Conservation (phyloP, 148 eudicot genomes). For the Fagopyrum tataricum region DNA sequence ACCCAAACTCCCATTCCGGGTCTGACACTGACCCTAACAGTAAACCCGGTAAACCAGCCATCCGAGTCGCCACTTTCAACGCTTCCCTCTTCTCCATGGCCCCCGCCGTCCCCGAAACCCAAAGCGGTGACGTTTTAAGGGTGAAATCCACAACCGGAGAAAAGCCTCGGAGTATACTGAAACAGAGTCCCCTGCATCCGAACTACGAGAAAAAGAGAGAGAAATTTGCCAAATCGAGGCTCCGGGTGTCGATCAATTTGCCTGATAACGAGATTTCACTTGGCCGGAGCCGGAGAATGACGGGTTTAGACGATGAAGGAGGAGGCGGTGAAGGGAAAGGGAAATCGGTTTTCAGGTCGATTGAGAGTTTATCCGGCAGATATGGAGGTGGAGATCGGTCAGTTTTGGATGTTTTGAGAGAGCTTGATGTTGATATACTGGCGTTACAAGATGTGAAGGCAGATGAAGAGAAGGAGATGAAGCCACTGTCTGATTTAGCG, state of each 20-base stretch:
- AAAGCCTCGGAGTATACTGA: slow-evolving; percentile 59
- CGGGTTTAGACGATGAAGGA: slow-evolving; percentile 2
- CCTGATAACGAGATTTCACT: slow-evolving; percentile 66
- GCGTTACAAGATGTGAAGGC: slow-evolving; percentile 93
- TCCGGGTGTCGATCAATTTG: slow-evolving; percentile 55
- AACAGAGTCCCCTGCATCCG: slow-evolving; percentile 66
- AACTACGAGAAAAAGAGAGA: slow-evolving; percentile 18
- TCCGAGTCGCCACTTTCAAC: slow-evolving; percentile 80
- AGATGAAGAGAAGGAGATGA: slow-evolving; percentile 80
- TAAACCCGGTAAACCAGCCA: neutral
- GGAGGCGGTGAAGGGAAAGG: neutral
- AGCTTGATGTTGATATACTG: slow-evolving; percentile 71
- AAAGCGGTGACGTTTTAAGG: neutral
- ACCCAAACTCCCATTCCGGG: neutral
- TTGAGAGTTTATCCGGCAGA: slow-evolving; percentile 13
- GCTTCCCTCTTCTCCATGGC: slow-evolving; percentile 97
- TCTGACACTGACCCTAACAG: neutral
- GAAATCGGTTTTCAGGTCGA: slow-evolving; percentile 27
- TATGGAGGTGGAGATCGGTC: slow-evolving; percentile 18
- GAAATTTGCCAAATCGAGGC: slow-evolving; percentile 41
- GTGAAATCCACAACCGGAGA: slow-evolving; percentile 19
- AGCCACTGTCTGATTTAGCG: slow-evolving; percentile 76
- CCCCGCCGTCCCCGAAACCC: slow-evolving; percentile 44
- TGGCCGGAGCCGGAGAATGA: slow-evolving; percentile 25
- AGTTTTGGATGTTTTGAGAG: slow-evolving; percentile 68